These are phyloP conservation scores for Hypoxylon subgilvum DNA, from an alignment of 495 filamentous ascomycete species.

Conservation along the genomic window DNA sequence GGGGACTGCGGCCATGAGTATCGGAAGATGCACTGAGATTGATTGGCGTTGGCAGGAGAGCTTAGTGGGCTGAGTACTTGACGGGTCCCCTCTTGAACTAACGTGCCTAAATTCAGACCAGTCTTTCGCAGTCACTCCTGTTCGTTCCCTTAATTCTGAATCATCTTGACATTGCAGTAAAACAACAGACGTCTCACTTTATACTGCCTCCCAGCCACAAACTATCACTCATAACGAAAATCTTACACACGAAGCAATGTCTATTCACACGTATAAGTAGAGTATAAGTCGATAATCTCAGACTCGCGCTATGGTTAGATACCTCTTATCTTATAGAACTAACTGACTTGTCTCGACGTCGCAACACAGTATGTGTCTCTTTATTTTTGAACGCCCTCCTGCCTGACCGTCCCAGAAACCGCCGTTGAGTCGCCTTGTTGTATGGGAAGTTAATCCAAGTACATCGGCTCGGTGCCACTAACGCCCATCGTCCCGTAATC, in stretches of 20 bases:
- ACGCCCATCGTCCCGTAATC: constrained; percentile 41
- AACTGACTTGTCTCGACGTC: too few relatives aligned
- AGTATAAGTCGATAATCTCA: constrained; percentile 18
- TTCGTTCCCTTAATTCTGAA: background rate
- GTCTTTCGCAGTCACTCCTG: too few relatives aligned
- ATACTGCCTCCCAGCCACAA: too few relatives aligned
- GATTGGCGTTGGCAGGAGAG: too few relatives aligned
- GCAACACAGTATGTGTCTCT: background rate
- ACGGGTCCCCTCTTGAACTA: too few relatives aligned
- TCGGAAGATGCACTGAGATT: constrained; percentile 40
- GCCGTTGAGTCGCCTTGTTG: too few relatives aligned
- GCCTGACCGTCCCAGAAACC: too few relatives aligned
- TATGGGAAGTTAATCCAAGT: constrained; percentile 49
- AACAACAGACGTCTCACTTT: background rate
- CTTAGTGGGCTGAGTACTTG: too few relatives aligned
- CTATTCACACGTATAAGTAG: constrained; percentile 25
- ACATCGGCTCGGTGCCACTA: constrained; percentile 49
- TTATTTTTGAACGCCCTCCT: constrained; percentile 39
- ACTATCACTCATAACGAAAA: too few relatives aligned
- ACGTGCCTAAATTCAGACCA: too few relatives aligned
- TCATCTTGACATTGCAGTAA: background rate
- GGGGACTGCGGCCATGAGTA: constrained; percentile 55
- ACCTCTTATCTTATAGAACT: background rate
- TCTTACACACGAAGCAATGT: too few relatives aligned
- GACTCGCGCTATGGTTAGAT: constrained; percentile 4